Base-by-base conservation (phyloP, 139 green algal genomes). In the Volvox africanus region DNA sequence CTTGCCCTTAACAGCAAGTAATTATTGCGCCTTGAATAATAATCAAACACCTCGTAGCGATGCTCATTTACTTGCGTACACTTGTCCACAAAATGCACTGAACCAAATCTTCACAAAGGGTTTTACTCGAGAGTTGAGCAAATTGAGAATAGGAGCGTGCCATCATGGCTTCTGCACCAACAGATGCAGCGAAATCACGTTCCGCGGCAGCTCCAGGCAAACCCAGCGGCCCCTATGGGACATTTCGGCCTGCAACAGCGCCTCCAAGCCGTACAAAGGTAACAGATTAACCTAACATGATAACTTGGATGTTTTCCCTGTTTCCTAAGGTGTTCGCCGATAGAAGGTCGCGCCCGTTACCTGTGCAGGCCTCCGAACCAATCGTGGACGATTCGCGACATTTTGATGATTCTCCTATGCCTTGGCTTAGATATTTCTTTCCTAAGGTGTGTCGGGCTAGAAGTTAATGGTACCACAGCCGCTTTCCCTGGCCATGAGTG, bases 361-460 rank as follows among this genome's bases (percentile, higher is more conserved):
- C 78, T 32, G 37, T 35, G 14, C 50, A 86, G 80, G 30, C 0
- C 44, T 55, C 44, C 28, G 81, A 87, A 20, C 61, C 81, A 12
- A 0, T 61, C 12, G 17, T 87, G 6, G 85, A 89, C 2, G 85
- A 89, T 55, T 37, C 69, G 5, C 68, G 85, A 9, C 85, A 89
- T 73, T 69, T 44, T 2, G 85, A 82, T 18, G 85, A 89, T 14
- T 55, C 16, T 18, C 85, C 85, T 1, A 89, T 89, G 85, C 85
- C 91, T 71, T 91, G 91, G 91, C 91, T 93, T 20, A 82, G 91
- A 28, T 93, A 93, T 67, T 93, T 92, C 91, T 93, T 93, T 20
- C 91, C 91, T 19, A 90, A 92, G 87, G 91, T 92, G 33, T 28
- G 68, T 67, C 30, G 71, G 71, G 18, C 32, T 30, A 61, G 76